Evolutionary conservation across 2,329 filamentous ascomycete genomes (phyloP), one percentile per base, ranked within the genome.

Genomic region (Botrytis squamosa): DNA sequence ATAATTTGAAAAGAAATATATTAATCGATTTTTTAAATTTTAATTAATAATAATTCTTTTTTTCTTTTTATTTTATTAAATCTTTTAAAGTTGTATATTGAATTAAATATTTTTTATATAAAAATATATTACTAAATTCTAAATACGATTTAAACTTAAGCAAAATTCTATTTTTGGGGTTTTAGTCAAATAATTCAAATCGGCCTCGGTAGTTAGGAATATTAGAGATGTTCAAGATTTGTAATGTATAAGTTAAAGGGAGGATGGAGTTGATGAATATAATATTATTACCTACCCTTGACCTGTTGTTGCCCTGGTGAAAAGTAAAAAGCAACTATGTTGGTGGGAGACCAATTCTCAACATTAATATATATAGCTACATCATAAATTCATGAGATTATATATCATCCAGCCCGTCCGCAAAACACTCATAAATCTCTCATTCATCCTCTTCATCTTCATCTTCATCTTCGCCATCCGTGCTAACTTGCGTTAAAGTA

Each of bases 381-480:
- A 55, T 29, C 22, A 66, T 22, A 49, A 25, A 25, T 7, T 42
- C 49, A 57, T 57, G n/a, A 57, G 16, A 25, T 10, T 42, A 7
- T 14, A 25, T 42, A 57, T 22, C 29, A 7, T 1, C 18, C 12
- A 22, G 38, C 36, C 16, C 5, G 22, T 33, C 0, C 25, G 1
- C 10, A 25, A 38, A 22, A 18, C 1, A 25, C 18, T 29, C 16
- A 42, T 29, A 7, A 46, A 70, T 40, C 22, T 14, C 36, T 49
- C 9, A 9, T 18, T 46, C 25, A 40, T 69, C 33, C 1, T 70
- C 55, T 3, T 70, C 52, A 36, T 70, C 67, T 6, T 70, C 52
- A 36, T 70, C 67, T 6, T 70, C 38, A 44, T 55, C 65, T 40
- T 55, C 65, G 18, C 22, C 33, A 29, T 67, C 65, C 36, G 65